Conservation (phyloP, 345 rosid genomes). For the Geranium brycei region DNA sequence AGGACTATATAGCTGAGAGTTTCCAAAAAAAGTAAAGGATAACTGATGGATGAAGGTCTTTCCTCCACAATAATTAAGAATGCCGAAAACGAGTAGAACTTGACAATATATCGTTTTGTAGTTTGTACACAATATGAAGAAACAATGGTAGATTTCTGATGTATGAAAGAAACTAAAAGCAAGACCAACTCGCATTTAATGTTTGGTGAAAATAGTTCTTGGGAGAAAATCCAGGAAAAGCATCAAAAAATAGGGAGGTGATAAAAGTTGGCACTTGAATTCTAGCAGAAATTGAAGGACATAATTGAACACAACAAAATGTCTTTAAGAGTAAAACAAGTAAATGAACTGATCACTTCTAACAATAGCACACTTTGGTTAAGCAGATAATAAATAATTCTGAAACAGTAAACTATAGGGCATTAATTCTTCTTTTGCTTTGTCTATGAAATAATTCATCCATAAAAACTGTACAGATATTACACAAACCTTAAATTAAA, state of each 20-base stretch:
- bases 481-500: not conserved
- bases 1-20: not conserved
- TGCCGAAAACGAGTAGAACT: not conserved
- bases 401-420: not conserved
- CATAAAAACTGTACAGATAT: not conserved
- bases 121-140: not conserved
- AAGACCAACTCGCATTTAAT: not conserved
- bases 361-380: not conserved
- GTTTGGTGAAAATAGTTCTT: not conserved
- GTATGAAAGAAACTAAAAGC: not conserved
- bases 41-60: not conserved
- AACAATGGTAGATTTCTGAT: not conserved
- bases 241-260: not conserved
- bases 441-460: not conserved
- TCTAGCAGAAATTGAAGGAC: not conserved
- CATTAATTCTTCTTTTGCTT: not conserved
- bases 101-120: not conserved
- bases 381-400: not conserved
- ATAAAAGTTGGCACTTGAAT: not conserved
- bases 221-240: not conserved
- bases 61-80: not conserved
- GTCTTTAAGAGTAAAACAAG: not conserved
- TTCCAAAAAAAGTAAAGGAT: not conserved
- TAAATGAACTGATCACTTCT: not conserved
- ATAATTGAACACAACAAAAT: not conserved